Evolutionary conservation across 805 yeast genomes (phyloP).

Genomic region (Barnettozyma pratensis): DNA sequence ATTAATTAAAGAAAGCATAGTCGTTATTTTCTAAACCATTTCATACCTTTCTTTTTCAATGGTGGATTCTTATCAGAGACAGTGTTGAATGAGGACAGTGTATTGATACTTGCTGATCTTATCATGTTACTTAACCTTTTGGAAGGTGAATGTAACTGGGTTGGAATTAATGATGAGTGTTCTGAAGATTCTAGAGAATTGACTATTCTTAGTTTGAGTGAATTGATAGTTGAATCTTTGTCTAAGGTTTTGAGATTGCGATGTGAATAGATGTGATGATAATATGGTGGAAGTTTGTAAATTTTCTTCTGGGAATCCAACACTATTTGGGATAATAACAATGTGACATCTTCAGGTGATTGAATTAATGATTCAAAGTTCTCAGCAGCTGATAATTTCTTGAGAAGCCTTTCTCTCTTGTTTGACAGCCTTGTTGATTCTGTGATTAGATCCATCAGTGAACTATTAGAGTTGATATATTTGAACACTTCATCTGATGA

Average conservation of each 20-base stretch:
- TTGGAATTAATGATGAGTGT: neutral
- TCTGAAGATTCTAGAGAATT: neutral
- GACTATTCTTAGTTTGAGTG: neutral
- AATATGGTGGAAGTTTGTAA: conserved; percentile 1
- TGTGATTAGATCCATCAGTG: conserved; percentile 19
- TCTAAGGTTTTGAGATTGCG: neutral
- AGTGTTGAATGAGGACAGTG: conserved; percentile 15
- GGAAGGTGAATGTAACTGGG: conserved; percentile 12
- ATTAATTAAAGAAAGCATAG: too few species aligned
- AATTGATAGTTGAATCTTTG: neutral
- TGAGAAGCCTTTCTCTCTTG: conserved; percentile 19
- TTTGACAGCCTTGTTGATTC: conserved; percentile 19
- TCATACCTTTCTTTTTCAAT: neutral
- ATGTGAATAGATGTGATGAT: neutral
- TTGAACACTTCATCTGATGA: conserved; percentile 19
- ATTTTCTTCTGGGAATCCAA: conserved; percentile 15
- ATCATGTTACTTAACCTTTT: conserved; percentile 21
- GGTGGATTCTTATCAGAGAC: neutral
- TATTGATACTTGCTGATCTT: conserved; percentile 26
- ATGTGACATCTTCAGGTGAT: conserved; percentile 1
- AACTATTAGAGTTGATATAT: conserved; percentile 19
- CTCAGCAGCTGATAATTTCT: conserved; percentile 21
- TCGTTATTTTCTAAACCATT: conserved; percentile 8
- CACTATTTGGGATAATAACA: conserved; percentile 9
- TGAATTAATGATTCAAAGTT: conserved; percentile 12